Conservation (phyloP, 345 rosid species). For the Aquilaria sinensis region DNA sequence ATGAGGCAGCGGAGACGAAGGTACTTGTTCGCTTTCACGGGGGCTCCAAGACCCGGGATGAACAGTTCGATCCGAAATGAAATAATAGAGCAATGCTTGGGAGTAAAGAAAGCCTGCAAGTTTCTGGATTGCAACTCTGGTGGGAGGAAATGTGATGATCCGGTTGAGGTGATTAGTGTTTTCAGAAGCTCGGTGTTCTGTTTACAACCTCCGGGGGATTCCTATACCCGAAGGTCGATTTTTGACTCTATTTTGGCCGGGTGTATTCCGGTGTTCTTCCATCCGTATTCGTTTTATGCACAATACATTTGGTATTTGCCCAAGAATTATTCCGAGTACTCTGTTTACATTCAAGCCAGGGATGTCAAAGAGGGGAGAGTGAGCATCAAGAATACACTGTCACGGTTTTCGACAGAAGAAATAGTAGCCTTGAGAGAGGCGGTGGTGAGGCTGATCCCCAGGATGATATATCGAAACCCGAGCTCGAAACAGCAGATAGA, state of each 20-base stretch:
- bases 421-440: slow-evolving; percentile 35
- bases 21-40: slow-evolving; percentile 39
- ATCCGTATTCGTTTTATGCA: slow-evolving; percentile 37
- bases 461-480: slow-evolving; percentile 35
- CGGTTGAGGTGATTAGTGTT: slow-evolving; percentile 32
- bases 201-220: slow-evolving; percentile 58
- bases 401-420: slow-evolving; percentile 19
- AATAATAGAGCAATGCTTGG: slow-evolving; percentile 41
- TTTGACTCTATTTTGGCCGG: slow-evolving; percentile 59
- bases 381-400: slow-evolving; percentile 23
- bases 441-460: slow-evolving; percentile 41
- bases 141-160: slow-evolving; percentile 31
- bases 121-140: slow-evolving; percentile 32
- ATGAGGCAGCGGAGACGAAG: slow-evolving; percentile 21
- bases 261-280: slow-evolving; percentile 63
- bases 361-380: slow-evolving; percentile 18
- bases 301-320: slow-evolving; percentile 60
- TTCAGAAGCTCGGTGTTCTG: slow-evolving; percentile 40
- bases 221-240: slow-evolving; percentile 46
- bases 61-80: slow-evolving; percentile 29
- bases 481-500: slow-evolving; percentile 11
- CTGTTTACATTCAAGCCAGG: slow-evolving; percentile 35
- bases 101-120: slow-evolving; percentile 23
- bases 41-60: slow-evolving; percentile 36
- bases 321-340: slow-evolving; percentile 23